Percentiles rank a stretch among this genome's conserved stretches.
Conservation (phyloP, 306 rosid species). For the Medicago arabica region DNA sequence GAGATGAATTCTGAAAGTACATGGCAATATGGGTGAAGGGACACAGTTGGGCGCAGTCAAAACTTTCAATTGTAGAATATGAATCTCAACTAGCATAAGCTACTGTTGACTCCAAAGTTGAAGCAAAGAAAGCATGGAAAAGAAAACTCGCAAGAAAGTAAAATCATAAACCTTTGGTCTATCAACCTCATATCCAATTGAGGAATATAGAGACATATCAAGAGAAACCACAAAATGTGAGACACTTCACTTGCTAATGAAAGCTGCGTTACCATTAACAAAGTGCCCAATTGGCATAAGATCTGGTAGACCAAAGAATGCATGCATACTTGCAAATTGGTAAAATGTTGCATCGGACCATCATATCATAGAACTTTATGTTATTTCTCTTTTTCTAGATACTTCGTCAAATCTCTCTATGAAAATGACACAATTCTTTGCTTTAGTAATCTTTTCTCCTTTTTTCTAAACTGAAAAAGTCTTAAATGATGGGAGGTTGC, state of each 20-base stretch:
- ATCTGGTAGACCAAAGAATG: not conserved
- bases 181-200: not conserved
- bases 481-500: not conserved
- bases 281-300: not conserved
- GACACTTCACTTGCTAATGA: not conserved
- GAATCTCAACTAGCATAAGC: not conserved
- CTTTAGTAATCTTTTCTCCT: not conserved
- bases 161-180: not conserved
- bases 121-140: not conserved
- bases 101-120: constrained; percentile 17
- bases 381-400: constrained; percentile 10
- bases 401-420: not conserved
- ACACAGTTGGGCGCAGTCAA: too few relatives aligned
- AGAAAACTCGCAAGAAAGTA: not conserved
- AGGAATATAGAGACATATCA: not conserved
- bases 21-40: too few relatives aligned
- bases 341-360: not conserved
- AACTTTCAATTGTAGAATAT: not conserved
- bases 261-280: not conserved
- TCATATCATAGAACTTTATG: not conserved
- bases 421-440: constrained; percentile 1
- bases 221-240: not conserved
- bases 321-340: not conserved
- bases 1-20: too few relatives aligned
- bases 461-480: too few relatives aligned